A percentile compares a stretch with the other conserved stretches of the same genome.
Conservation (phyloP, 2,329 filamentous ascomycete species). For the Stemphylium beticola region DNA sequence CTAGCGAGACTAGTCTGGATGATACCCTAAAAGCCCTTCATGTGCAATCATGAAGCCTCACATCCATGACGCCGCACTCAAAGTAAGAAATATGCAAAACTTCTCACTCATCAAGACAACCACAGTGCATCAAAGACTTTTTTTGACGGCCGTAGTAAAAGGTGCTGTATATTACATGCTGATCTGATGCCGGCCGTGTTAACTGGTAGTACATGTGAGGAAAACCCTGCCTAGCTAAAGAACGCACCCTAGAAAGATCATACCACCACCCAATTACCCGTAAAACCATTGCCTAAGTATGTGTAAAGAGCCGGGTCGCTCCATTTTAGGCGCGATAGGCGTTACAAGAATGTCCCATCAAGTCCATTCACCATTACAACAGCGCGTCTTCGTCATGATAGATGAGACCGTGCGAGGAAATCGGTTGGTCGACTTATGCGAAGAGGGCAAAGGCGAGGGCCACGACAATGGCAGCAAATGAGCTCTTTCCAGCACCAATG, state of each 20-base stretch:
- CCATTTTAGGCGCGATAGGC: constrained; percentile 26
- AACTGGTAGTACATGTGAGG: constrained; percentile 40
- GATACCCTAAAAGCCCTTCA: constrained; percentile 20
- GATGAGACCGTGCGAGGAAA: constrained; percentile 7
- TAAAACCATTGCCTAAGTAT: constrained; percentile 27
- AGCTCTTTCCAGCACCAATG: constrained; percentile 30
- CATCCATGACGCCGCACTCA: neutral
- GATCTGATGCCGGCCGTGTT: constrained; percentile 28
- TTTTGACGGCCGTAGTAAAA: constrained; percentile 23
- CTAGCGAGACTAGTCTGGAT: constrained; percentile 16
- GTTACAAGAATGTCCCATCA: constrained; percentile 25
- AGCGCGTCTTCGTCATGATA: constrained; percentile 11
- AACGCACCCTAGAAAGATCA: constrained; percentile 31
- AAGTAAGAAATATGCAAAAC: neutral
- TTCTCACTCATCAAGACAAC: neutral
- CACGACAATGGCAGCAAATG: constrained; percentile 34
- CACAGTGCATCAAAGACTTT: constrained; percentile 4
- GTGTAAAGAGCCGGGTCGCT: constrained; percentile 15
- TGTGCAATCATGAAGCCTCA: constrained; percentile 2
- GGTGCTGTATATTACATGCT: constrained; percentile 36
- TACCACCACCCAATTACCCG: constrained; percentile 16
- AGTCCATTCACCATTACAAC: constrained; percentile 19
- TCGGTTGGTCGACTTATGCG: constrained; percentile 20
- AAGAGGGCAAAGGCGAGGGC: constrained; percentile 37
- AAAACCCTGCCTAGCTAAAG: constrained; percentile 34